Evolutionary conservation across 1,284 basidiomycete genomes (phyloP), one percentile per base, ranked within the genome.

Genomic region (Trichosporon inkin): DNA sequence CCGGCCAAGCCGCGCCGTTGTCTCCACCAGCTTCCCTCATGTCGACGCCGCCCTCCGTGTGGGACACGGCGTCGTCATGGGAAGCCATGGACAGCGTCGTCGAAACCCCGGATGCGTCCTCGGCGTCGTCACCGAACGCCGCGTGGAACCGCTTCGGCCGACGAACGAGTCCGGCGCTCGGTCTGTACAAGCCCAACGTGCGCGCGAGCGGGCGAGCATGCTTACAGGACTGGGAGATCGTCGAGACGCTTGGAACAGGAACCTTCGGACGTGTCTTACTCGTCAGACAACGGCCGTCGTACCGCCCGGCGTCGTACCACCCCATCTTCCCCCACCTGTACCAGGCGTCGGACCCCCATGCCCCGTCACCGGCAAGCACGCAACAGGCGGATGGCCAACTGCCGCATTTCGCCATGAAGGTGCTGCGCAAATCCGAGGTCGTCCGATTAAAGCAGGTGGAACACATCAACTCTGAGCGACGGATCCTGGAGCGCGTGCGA

Each of bases 381-480:
- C 70, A 71, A 60, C 70, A 73, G 16, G 69, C 75, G 36, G 74
- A 78, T 55, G 69, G 69, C 35, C 73, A 75, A 49, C 62, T 78
- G 53, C 77, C 78, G 0, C 78, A 80, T 60, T 82, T 80, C 67
- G 81, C 81, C 10, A 77, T 82, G 75, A 84, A 84, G 72, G 81
- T 83, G 6, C 68, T 84, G 37, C 72, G 77, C 38, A 83, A 84
- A 69, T 71, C 74, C 6, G 81, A 83, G 62, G 77, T 83, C 56
- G 81, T 83, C 32, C 73, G 79, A 22, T 67, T 83, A 35, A 81
- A 82, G 63, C 83, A 84, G 67, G 80, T 84, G 37, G 81, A 83
- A 68, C 83, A 84, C 65, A 81, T 82, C 71, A 83, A 82, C 66
- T 81, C 79, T 32, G 83, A 84, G 64, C 75, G 81, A 19, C 73